Evolutionary conservation across 495 filamentous ascomycete genomes (phyloP).

Genomic region (Penicillium bovifimosum): DNA sequence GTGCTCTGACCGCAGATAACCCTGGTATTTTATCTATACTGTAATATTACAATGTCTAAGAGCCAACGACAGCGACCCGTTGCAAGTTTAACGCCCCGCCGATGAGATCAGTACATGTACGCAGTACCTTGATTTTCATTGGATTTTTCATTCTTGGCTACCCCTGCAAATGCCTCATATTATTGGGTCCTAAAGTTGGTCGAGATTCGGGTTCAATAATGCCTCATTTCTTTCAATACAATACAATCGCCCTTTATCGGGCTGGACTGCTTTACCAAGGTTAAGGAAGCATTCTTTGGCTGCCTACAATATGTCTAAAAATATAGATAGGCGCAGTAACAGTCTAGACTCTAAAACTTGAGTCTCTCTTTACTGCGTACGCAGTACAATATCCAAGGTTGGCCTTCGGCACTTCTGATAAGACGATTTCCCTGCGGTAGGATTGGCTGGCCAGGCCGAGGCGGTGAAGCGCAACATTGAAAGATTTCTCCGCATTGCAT

Average conservation of each 20-base stretch:
- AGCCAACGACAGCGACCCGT: neutral
- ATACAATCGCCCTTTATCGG: neutral
- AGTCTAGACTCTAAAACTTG: constrained; percentile 3
- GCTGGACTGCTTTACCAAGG: neutral
- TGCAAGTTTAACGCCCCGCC: neutral
- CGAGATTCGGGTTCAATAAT: neutral
- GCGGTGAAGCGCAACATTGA: constrained; percentile 16
- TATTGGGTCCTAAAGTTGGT: neutral
- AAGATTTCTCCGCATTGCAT: constrained; percentile 24
- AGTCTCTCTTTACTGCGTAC: neutral
- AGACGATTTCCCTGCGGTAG: constrained; percentile 13
- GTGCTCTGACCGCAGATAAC: constrained; percentile 34
- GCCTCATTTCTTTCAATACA: neutral
- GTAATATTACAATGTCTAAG: constrained; percentile 13
- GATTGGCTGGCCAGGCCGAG: constrained; percentile 16
- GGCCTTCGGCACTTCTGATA: constrained; percentile 3
- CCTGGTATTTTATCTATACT: neutral
- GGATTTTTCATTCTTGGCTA: neutral
- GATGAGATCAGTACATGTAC: neutral
- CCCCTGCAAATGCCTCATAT: neutral
- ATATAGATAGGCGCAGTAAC: neutral
- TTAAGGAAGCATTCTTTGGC: too few relatives aligned
- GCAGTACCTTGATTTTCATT: neutral
- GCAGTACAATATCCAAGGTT: neutral
- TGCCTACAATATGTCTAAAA: neutral